Evolutionary conservation across 257 asterid genomes (phyloP), one percentile per base, ranked within the genome.

Genomic region (Anisodus acutangulus): DNA sequence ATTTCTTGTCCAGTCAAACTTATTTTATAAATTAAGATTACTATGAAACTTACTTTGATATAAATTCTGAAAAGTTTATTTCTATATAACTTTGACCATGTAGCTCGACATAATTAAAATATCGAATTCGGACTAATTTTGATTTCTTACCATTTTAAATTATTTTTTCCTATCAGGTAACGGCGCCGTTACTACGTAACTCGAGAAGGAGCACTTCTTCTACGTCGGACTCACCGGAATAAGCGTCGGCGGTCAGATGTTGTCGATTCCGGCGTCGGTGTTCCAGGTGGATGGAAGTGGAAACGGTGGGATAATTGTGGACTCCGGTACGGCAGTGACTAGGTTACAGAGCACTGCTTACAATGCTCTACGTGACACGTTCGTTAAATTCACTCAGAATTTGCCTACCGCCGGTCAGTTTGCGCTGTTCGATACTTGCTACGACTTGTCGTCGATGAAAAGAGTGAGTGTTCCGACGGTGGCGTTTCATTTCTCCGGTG

Each of bases 311-410:
- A 91, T 94, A 82, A 93, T 95, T 64, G 90, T 95, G 0, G 99
- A 95, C 84, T 95, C 99, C 5, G 98, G 99, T 3, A 95, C 99
- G 70, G 94, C 98, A 67, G 93, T 95, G 85, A 94, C 97, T 6
- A 88, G 98, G 91, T 68, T 94, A 19, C 88, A 83, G 84, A 35
- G 87, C 45, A 88, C 53, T 68, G 98, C 93, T 2, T 94, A 95
- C 80, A 43, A n/a, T 31, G 1, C 89, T 7, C 39, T 94, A 72
- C 88, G 98, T 3, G 92, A 92, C 67, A 79, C 92, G 9, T 95
- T 95, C 88, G 85, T 12, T 62, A 78, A 70, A 53, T 45, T 22
- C 13, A 5, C 88, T 5, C 26, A 59, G 63, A 69, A 84, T 78
- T 17, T 95, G 55, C 91, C 88, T 0, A 4, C 67, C 11, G 79